These are phyloP conservation scores for Phytophthora pini DNA, from an alignment of 352 stramenopile species.

Conservation along the genomic window DNA sequence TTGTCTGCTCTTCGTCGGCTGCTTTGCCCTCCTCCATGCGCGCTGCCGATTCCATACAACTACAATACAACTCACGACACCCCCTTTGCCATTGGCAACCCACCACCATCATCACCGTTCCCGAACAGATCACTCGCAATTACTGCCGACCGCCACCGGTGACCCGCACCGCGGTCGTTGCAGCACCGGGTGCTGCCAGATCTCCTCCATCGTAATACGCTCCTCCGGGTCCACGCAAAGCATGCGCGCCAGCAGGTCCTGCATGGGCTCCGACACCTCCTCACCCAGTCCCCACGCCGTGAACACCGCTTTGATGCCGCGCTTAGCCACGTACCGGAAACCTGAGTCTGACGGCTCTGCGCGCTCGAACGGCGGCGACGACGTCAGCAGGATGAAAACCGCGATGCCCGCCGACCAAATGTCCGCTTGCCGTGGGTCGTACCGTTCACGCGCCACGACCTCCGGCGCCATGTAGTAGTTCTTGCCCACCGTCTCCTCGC, in stretches of 20 bases:
- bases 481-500: slow-evolving; percentile 87
- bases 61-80: slow-evolving; percentile 14
- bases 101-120: too few species aligned
- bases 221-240: slow-evolving; percentile 60
- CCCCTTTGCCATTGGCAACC: not conserved
- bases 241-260: slow-evolving; percentile 83
- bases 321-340: slow-evolving; percentile 87
- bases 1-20: too few species aligned
- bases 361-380: slow-evolving; percentile 92
- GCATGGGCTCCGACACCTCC: slow-evolving; percentile 53
- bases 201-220: slow-evolving; percentile 68
- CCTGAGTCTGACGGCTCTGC: slow-evolving; percentile 84
- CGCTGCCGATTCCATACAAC: slow-evolving; percentile 4
- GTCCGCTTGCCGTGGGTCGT: slow-evolving; percentile 94
- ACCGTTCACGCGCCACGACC: slow-evolving; percentile 78
- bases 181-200: slow-evolving; percentile 71
- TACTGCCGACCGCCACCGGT: not conserved
- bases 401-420: slow-evolving; percentile 94
- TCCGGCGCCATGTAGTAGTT: slow-evolving; percentile 98
- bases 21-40: too few species aligned
- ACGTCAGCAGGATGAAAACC: slow-evolving; percentile 95
- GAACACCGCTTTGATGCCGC: slow-evolving; percentile 79
- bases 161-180: slow-evolving; percentile 15
- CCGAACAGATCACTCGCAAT: not conserved
- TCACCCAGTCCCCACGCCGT: slow-evolving; percentile 59